Conservation (phyloP, 352 stramenopile genomes). For the Elongisporangium prolatum region DNA sequence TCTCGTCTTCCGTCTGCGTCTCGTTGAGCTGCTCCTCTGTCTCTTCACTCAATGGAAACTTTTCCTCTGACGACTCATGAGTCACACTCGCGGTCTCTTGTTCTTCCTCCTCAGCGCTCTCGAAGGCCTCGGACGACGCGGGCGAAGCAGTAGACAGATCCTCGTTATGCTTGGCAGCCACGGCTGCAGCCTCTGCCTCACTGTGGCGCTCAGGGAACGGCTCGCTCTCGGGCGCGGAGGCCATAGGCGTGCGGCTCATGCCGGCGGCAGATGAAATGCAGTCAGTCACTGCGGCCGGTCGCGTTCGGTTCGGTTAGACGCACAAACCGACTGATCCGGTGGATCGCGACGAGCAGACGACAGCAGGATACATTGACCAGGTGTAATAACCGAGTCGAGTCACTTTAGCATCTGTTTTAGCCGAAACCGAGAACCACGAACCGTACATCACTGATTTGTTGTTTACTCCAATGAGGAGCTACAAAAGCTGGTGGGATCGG, state of each 20-base stretch:
- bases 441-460: background rate
- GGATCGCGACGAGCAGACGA: background rate
- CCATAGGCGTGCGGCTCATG: background rate
- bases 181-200: background rate
- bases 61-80: background rate
- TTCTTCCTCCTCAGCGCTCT: background rate
- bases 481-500: background rate
- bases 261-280: background rate
- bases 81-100: background rate
- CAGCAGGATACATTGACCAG: background rate
- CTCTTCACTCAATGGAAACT: background rate
- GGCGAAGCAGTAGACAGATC: background rate
- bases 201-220: background rate
- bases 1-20: background rate
- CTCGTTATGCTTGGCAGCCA: background rate
- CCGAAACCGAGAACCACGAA: background rate
- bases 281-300: background rate
- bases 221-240: background rate
- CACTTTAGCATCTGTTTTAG: background rate
- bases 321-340: background rate
- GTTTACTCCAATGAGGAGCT: background rate
- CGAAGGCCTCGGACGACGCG: background rate
- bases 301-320: background rate
- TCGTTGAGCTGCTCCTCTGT: conserved; percentile 1
- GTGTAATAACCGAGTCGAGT: background rate